Percentiles rank a stretch among this genome's conserved stretches.
Conservation (phyloP, 176 grass and related monocot genomes). For the Ampelocalamus luodianensis region DNA sequence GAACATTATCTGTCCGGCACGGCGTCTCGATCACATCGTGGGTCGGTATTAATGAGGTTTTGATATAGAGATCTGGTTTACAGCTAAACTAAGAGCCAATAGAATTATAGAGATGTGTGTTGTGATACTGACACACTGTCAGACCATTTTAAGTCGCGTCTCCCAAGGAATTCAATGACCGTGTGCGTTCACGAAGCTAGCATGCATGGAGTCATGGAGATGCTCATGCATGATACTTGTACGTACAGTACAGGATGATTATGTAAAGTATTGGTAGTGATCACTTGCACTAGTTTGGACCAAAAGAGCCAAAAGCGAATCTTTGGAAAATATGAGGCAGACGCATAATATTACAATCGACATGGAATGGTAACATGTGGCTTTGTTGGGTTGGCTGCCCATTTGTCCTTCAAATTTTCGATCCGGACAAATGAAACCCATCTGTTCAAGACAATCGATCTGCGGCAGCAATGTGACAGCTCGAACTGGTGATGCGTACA, state of each 20-base stretch:
- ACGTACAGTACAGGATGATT: background rate
- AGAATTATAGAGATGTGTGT: too few relatives aligned
- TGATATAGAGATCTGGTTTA: background rate
- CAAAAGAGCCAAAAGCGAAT: background rate
- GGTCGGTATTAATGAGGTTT: background rate
- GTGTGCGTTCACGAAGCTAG: background rate
- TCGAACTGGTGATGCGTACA: background rate
- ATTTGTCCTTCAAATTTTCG: slow-evolving; percentile 1
- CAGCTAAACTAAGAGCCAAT: background rate
- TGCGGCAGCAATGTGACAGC: background rate
- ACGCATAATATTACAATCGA: slow-evolving; percentile 2
- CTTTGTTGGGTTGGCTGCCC: background rate
- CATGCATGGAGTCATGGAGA: too few relatives aligned
- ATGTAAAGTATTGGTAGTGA: background rate
- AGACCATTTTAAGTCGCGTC: background rate
- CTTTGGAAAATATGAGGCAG: background rate
- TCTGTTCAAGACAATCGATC: background rate
- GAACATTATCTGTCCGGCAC: background rate
- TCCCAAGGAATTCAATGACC: background rate
- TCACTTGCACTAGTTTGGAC: background rate
- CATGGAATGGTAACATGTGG: background rate
- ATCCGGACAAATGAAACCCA: background rate
- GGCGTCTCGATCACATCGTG: background rate
- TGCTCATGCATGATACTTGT: too few relatives aligned
- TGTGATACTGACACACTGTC: background rate